Conservation (phyloP, 2,329 filamentous ascomycete genomes). For the Talaromyces sp. region DNA sequence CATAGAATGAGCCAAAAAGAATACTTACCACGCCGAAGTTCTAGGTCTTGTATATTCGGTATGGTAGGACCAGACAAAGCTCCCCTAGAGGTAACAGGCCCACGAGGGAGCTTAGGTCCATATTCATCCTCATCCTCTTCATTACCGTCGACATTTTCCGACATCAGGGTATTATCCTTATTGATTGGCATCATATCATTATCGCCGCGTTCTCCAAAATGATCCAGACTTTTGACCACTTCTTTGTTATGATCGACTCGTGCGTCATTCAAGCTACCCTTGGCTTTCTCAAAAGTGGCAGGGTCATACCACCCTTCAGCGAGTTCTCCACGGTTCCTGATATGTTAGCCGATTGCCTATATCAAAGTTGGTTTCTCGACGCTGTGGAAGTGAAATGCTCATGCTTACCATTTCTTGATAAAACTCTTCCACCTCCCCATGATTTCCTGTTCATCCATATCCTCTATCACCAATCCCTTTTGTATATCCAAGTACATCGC, state of each 20-base stretch:
- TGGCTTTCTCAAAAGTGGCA: slow-evolving; percentile 58
- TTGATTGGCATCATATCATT: slow-evolving; percentile 20
- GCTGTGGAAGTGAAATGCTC: background rate
- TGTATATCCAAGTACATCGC: slow-evolving; percentile 84
- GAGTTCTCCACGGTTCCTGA: slow-evolving; percentile 77
- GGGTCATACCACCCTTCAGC: slow-evolving; percentile 93
- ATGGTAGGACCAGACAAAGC: slow-evolving; percentile 56
- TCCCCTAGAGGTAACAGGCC: slow-evolving; percentile 19
- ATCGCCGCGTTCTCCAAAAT: slow-evolving; percentile 6
- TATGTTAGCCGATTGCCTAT: slow-evolving; percentile 44
- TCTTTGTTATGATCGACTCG: background rate
- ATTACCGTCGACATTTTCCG: slow-evolving; percentile 27
- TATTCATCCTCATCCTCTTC: slow-evolving; percentile 60
- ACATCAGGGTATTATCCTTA: slow-evolving; percentile 8
- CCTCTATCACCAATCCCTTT: slow-evolving; percentile 68
- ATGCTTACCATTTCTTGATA: slow-evolving; percentile 71
- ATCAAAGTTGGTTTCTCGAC: background rate
- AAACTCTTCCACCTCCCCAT: slow-evolving; percentile 94
- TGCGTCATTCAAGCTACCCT: slow-evolving; percentile 7
- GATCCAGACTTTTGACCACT: background rate
- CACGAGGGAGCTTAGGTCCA: slow-evolving; percentile 51
- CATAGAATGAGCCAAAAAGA: background rate
- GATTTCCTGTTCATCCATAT: slow-evolving; percentile 70
- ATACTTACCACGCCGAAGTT: slow-evolving; percentile 48
- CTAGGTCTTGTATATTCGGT: slow-evolving; percentile 71